These are phyloP conservation scores for Mollisiaceae sp. DNA, from an alignment of 2,329 filamentous ascomycete species.

Conservation along the genomic window DNA sequence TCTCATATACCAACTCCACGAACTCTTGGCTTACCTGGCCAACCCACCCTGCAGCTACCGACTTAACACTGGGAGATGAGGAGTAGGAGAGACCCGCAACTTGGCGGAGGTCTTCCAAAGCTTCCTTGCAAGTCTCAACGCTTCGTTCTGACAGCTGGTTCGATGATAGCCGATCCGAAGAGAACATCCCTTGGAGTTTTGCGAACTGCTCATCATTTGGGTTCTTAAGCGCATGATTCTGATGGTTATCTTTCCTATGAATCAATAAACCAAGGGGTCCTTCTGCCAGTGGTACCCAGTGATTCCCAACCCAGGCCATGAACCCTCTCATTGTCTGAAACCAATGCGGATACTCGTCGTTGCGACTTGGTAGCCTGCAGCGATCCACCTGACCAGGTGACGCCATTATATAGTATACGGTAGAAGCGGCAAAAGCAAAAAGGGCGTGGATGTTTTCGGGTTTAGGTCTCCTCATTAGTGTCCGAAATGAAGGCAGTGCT, in stretches of 20 bases:
- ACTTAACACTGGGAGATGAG: slow-evolving; percentile 4
- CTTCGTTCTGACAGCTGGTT: background rate
- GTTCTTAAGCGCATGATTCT: no score
- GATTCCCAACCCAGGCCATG: slow-evolving; percentile 11
- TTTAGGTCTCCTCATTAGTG: slow-evolving; percentile 6
- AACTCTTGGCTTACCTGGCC: slow-evolving; percentile 17
- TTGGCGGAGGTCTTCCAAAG: slow-evolving; percentile 17
- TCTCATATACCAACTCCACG: slow-evolving; percentile 17
- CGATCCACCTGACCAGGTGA: slow-evolving; percentile 10
- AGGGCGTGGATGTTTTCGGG: slow-evolving; percentile 16
- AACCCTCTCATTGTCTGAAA: slow-evolving; percentile 24
- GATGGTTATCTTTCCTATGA: no score
- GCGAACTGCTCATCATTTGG: slow-evolving; percentile 22
- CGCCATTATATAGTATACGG: slow-evolving; percentile 21
- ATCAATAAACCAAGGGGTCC: no score
- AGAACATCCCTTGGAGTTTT: slow-evolving; percentile 14
- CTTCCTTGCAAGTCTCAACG: slow-evolving; percentile 8
- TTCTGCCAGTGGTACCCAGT: slow-evolving; percentile 11
- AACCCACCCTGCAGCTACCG: slow-evolving; percentile 19
- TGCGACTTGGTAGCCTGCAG: slow-evolving; percentile 13
- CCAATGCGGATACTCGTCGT: slow-evolving; percentile 26
- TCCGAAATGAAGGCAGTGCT: slow-evolving; percentile 19
- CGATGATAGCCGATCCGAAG: no score
- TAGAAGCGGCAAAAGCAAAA: slow-evolving; percentile 22
- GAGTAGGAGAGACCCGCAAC: slow-evolving; percentile 11